Evolutionary conservation across 306 rosid species (phyloP).

Genomic region (Chamaecrista fasciculata): DNA sequence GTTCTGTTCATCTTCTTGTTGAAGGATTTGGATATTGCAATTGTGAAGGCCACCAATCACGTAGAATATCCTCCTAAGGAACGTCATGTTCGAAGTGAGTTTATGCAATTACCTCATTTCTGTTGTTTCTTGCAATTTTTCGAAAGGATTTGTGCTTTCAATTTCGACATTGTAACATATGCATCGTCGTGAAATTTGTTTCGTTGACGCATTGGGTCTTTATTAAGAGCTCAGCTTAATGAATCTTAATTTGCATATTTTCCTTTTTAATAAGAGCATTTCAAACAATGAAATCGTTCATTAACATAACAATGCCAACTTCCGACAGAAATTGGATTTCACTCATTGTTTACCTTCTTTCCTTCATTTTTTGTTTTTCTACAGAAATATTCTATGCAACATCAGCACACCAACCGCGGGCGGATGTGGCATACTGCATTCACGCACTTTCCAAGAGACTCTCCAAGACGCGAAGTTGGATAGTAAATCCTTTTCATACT

Average conservation of each 20-base stretch:
- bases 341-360: not conserved
- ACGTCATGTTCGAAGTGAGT: constrained; percentile 92
- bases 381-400: constrained; percentile 82
- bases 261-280: not conserved
- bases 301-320: not conserved
- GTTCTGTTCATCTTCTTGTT: constrained; percentile 19
- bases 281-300: not conserved
- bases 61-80: constrained; percentile 94
- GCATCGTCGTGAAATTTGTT: constrained; percentile 2
- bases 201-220: not conserved
- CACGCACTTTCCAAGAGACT: constrained; percentile 84
- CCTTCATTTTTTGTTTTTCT: not conserved
- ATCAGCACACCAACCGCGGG: constrained; percentile 76
- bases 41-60: constrained; percentile 94
- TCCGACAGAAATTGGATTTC: not conserved
- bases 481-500: constrained; percentile 47
- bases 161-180: constrained; percentile 1
- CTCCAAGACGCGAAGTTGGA: constrained; percentile 81
- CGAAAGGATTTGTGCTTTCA: not conserved
- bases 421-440: constrained; percentile 95
- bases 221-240: not conserved
- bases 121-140: not conserved
- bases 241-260: constrained; percentile 1
- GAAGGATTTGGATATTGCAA: constrained; percentile 94
- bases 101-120: constrained; percentile 1